Conservation (phyloP, 1,139 yeast species). For the Scheffersomyces titani region DNA sequence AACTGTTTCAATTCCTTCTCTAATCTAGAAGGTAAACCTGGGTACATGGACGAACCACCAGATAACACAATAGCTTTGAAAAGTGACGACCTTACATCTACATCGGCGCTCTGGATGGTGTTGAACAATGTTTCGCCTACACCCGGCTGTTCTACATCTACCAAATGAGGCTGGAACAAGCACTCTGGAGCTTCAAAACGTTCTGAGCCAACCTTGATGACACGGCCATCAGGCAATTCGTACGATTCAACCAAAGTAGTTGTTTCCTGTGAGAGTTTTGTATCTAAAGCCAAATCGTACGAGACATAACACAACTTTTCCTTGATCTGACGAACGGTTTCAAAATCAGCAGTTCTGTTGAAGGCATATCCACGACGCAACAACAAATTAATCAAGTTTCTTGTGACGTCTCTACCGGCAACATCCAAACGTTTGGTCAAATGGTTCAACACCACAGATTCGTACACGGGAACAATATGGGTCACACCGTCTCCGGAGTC, state of each 20-base stretch:
- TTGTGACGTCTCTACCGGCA: constrained; percentile 97
- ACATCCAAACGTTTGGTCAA: constrained; percentile 90
- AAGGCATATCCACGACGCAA: constrained; percentile 97
- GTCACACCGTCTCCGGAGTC: constrained; percentile 92
- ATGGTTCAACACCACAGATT: constrained; percentile 92
- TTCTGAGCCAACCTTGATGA: constrained; percentile 91
- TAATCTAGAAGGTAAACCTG: constrained; percentile 93
- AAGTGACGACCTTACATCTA: constrained; percentile 85
- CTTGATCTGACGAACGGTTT: constrained; percentile 96
- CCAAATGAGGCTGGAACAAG: constrained; percentile 92
- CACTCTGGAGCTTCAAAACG: constrained; percentile 98
- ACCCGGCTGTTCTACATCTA: constrained; percentile 98
- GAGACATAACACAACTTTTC: constrained; percentile 95
- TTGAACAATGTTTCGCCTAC: constrained; percentile 90
- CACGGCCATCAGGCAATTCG: constrained; percentile 96
- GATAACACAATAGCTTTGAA: constrained; percentile 91
- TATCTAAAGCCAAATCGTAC: constrained; percentile 87
- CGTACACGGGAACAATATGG: constrained; percentile 97
- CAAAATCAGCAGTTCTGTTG: constrained; percentile 97
- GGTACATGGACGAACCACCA: constrained; percentile 99
- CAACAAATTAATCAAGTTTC: constrained; percentile 85
- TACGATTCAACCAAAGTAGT: constrained; percentile 89
- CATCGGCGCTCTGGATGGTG: constrained; percentile 91
- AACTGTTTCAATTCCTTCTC: constrained; percentile 95
- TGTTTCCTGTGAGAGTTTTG: constrained; percentile 87